phyloP scores from a whole-genome alignment of 768 basidiomycete species.

The Lentinula aciculospora region DNA sequence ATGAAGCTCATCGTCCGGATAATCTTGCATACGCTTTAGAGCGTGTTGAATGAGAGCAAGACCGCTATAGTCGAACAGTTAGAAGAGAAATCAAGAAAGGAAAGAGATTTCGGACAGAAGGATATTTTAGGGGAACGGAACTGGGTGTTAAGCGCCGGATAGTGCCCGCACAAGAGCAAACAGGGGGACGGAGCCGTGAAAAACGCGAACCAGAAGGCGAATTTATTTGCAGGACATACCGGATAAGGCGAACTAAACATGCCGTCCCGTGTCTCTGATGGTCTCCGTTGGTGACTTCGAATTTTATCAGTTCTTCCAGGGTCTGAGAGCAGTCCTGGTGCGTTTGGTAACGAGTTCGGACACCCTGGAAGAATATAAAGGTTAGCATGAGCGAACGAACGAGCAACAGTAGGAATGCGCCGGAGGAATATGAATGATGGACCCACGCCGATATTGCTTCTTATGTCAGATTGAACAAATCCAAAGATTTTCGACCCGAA shows the following conservation, averaged over 20 bases:
- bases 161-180: too few relatives aligned
- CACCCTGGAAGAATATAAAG: constrained; percentile 37
- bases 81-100: neutral
- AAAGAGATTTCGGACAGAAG: too few relatives aligned
- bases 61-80: constrained; percentile 36
- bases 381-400: constrained; percentile 6
- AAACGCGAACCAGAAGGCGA: constrained; percentile 8
- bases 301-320: constrained; percentile 53
- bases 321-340: constrained; percentile 41
- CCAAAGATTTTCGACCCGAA: constrained; percentile 65
- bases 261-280: constrained; percentile 44
- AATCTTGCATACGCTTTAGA: constrained; percentile 57
- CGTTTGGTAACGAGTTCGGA: constrained; percentile 49
- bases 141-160: too few relatives aligned
- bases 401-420: neutral
- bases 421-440: constrained; percentile 5
- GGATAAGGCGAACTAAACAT: constrained; percentile 59
- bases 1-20: constrained; percentile 48
- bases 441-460: constrained; percentile 57
- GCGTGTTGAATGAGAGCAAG: constrained; percentile 65
- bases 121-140: too few relatives aligned
- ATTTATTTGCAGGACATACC: constrained; percentile 34
- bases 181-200: neutral
- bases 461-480: constrained; percentile 69
- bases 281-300: constrained; percentile 33